Base-by-base conservation (phyloP, 805 yeast genomes). In the Clavispora santaluciae region DNA sequence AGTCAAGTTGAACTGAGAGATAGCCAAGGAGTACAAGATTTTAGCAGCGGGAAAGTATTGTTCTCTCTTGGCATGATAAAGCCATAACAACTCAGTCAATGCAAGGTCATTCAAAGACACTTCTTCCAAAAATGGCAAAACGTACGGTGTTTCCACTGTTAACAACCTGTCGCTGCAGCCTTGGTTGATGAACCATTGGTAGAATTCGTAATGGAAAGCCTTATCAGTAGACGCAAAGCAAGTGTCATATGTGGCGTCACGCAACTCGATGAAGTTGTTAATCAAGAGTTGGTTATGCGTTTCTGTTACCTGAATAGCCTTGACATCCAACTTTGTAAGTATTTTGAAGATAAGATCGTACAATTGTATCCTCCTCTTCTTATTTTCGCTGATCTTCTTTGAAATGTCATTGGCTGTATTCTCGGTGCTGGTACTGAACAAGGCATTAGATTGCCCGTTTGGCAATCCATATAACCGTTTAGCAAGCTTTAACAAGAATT, bases 121-220 rank as follows among this genome's bases (percentile, higher is more conserved):
- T 54, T 81, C 86, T 50, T 81, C 80, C 56, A 93, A 73, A 53
- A 86, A 93, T 21, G 83, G 79, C 44, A 87, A 69, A 28, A 93
- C 78, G 54, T 71, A 91, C 10, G 90, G 86, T 0, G 97, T 87
- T 40, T 86, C 85, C 42, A 91, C 74, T 35, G 83, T 86, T 44
- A 91, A 69, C 33, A 93, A 66, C 46, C 86, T 78, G 41, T 84
- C 93, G 45, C 86, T 82, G 22, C 80, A 75, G 4, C 87, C 90
- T 55, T 86, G 86, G 33, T 72, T 64, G 24, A 88, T 82, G 51
- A 88, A 81, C 97, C 98, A 93, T 59, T 87, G 91, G 61, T 93
- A 93, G 49, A 93, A 76, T 48, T 86, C 86, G 63, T 82, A 88
- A 49, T 93, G 99, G 73, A 93, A 93, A n/a, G 80, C 60, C 54